Conservation (phyloP, 1,139 yeast species). For the Spathaspora sp. region DNA sequence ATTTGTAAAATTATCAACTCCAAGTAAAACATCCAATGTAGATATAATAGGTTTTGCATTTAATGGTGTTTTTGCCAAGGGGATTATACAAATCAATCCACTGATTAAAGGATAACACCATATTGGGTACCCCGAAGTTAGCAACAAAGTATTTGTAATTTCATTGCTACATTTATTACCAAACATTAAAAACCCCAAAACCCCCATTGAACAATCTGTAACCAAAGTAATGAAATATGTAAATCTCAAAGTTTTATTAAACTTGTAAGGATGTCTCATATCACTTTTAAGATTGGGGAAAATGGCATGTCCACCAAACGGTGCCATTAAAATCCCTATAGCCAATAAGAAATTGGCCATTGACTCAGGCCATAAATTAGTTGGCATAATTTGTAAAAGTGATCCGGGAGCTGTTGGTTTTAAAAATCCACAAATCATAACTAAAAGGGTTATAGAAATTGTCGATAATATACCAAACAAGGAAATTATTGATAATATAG, state of each 20-base stretch:
- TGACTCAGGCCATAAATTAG: slow-evolving; percentile 48
- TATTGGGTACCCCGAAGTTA: slow-evolving; percentile 70
- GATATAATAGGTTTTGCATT: slow-evolving; percentile 85
- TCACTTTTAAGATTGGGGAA: slow-evolving; percentile 60
- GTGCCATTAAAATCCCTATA: slow-evolving; percentile 59
- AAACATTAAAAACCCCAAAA: slow-evolving; percentile 85
- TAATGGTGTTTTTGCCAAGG: slow-evolving; percentile 84
- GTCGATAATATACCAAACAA: slow-evolving; percentile 47
- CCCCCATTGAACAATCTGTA: slow-evolving; percentile 75
- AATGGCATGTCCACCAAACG: slow-evolving; percentile 64
- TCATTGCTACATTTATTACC: slow-evolving; percentile 77
- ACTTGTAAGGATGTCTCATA: slow-evolving; percentile 54
- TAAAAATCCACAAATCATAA: slow-evolving; percentile 39
- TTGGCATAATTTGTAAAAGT: slow-evolving; percentile 40
- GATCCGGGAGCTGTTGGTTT: slow-evolving; percentile 46
- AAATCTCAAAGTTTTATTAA: slow-evolving; percentile 33
- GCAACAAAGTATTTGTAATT: slow-evolving; percentile 72
- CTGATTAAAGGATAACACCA: slow-evolving; percentile 66
- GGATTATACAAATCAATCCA: slow-evolving; percentile 73
- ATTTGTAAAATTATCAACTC: slow-evolving; percentile 16
- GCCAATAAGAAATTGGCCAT: slow-evolving; percentile 44
- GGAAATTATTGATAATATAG: slow-evolving; percentile 44
- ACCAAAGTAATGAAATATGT: slow-evolving; percentile 65
- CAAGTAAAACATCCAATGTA: slow-evolving; percentile 45
- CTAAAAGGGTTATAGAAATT: slow-evolving; percentile 41